Evolutionary conservation across 345 rosid genomes (phyloP), one percentile per base, ranked within the genome.

Genomic region (Murraya koenigii): DNA sequence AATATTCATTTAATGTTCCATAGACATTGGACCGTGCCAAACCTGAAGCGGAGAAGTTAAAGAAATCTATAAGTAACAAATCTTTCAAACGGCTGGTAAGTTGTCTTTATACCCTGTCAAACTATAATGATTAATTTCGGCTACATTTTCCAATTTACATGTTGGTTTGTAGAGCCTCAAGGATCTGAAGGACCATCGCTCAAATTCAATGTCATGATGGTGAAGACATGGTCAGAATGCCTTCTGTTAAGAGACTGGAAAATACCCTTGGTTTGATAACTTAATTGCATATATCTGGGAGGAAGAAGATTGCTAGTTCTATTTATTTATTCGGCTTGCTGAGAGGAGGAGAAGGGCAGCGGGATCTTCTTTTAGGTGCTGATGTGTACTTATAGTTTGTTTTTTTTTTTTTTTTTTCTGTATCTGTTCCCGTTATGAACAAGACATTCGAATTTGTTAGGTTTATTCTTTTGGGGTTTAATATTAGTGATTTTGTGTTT

Each of bases 1-100:
- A 64, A 54, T 55, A 1, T 36, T 30, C 5, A 30, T 64, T 41
- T 26, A 19, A 60, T 39, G 72, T 76, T 17, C 33, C 54, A 62
- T 69, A 90, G 96, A 88, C 92, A 32, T 80, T 92, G 73, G 90
- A 85, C 79, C 89, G 89, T 72, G 94, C 96, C 54, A 92, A 87
- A 89, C 88, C 91, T 4, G 92, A 88, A 66, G 72, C 59, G 25
- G 89, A 87, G 71, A 85, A 78, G 79, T 81, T 87, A 39, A 79
- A 72, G 77, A 82, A 80, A 49, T 55, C 81, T 8, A 75, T 82
- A 72, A 85, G 78, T 74, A 88, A 73, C 83, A 86, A 84, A 79
- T 92, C 94, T 75, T 90, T 90, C 82, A 90, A 90, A 76, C 84
- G 92, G 52, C 84, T 90, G 87, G 94, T 90, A 84, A 52, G 90